Base-by-base conservation (phyloP, 139 green algal species). In the Chlamydomonas asymmetrica region DNA sequence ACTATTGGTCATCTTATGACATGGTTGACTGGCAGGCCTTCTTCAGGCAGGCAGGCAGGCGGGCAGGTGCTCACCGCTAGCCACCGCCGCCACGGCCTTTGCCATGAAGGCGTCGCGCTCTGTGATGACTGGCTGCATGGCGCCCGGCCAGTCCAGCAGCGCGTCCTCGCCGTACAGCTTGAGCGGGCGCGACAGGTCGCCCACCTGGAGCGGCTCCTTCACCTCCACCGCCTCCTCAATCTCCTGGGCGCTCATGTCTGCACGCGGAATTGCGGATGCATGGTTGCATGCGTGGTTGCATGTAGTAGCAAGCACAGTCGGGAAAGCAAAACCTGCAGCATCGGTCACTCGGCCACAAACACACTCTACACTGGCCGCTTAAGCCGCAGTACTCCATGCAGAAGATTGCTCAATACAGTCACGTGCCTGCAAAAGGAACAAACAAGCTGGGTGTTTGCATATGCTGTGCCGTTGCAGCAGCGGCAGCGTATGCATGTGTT, bases 51-150 rank as follows among this genome's bases (percentile, higher is more conserved):
- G n/a, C n/a, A n/a, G 69, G 48, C 18, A 38, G 73, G 43, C 49
- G 65, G 50, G 64, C 60, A 29, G 43, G 22, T 32, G 32, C 49
- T 1, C 45, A 82, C 89, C 87, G 29, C 56, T 68, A 13, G 86
- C 83, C 25, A 88, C 88, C 9, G 88, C 88, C 13, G 87, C 89
- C 25, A 84, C 54, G 4, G 86, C 82, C 3, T 76, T 73, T 1
- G 92, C 93, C 93, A 97, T 97, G 88, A 88, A 95, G 9, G 49
- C 68, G 66, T 98, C 93, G 0, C 93, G 83, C 65, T 95, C 87
- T 2, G 85, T 0, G 22, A 97, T 93, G 62, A 97, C 67, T 1
- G 91, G 75, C 4, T 74, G 54, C 72, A 86, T 63, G 27, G 93
- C 93, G 5, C 93, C 93, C 3, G 93, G 93, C 90, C 90, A 97